Conservation (phyloP, 192 early-diverging fungal genomes). For the Chytriomyces confervae region DNA sequence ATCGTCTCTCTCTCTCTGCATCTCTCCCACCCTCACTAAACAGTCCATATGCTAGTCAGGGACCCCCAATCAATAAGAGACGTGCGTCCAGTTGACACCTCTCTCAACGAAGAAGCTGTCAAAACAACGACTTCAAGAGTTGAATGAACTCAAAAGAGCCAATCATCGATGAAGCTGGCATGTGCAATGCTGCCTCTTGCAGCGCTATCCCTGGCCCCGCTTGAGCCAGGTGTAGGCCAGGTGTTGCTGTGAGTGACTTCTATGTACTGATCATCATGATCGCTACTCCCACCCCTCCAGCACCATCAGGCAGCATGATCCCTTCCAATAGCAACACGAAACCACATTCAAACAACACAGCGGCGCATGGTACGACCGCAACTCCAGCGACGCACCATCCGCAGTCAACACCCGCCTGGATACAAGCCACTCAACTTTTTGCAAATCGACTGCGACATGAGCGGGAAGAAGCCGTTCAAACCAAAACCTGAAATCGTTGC, state of each 20-base stretch:
- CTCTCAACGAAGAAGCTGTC: too few relatives aligned
- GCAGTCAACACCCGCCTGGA: constrained; percentile 12
- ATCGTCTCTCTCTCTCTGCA: too few relatives aligned
- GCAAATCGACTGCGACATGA: constrained; percentile 35
- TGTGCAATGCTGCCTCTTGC: too few relatives aligned
- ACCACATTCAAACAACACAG: neutral
- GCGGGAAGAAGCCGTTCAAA: neutral
- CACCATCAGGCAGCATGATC: too few relatives aligned
- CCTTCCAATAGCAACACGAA: too few relatives aligned
- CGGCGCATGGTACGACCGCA: constrained; percentile 31
- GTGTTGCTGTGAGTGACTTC: too few relatives aligned
- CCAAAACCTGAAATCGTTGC: neutral
- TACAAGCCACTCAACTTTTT: constrained; percentile 35
- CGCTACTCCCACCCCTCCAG: too few relatives aligned
- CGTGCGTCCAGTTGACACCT: neutral
- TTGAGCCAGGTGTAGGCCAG: too few relatives aligned
- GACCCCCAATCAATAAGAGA: neutral
- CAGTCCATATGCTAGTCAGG: too few relatives aligned
- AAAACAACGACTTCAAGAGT: neutral
- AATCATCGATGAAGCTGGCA: too few relatives aligned
- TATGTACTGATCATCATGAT: too few relatives aligned
- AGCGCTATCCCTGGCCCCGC: too few relatives aligned
- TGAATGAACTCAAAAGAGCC: neutral
- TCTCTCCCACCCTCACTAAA: neutral
- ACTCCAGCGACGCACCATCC: constrained; percentile 10